Base-by-base conservation (phyloP, 495 filamentous ascomycete genomes). In the Aspergillus leporis region DNA sequence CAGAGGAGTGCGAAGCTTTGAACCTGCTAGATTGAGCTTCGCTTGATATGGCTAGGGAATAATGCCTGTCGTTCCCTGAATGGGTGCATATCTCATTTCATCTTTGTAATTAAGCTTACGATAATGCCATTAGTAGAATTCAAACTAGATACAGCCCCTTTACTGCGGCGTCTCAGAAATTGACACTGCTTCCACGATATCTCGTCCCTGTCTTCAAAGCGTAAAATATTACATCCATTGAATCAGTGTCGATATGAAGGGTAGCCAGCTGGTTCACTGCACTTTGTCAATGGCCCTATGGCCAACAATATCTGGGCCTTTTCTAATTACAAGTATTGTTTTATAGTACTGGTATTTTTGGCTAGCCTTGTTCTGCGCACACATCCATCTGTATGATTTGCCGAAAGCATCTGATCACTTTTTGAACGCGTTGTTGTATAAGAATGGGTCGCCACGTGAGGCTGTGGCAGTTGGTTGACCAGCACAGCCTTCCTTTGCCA, bases 1-100 rank as follows among this genome's bases (percentile, higher is more conserved):
- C 68, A 72, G 22, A 55, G 56, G 40, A 74, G 73, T 55, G 70
- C 78, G 30, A 83, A 83, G 66, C 70, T 83, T 66, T 82, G 59
- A 76, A 28, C 31, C 16, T n/a, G 22, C 55, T 43, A 43, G n/a
- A n/a, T 0, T 14, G 38, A n/a, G 8, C n/a, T 43, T 43, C 16
- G 36, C 36, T 3, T 40, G 36, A 40, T 40, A 3, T 13, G 16
- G 10, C 2, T 12, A 40, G 36, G 36, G 40, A 43, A 12, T 43
- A 21, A 43, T 43, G n/a, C 18, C 32, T 10, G 13, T 3, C 32
- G 32, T 2, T 10, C 1, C 10, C 3, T 14, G 13, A 14, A 3
- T 4, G 32, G 10, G 9, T 36, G 10, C 2, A 41, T 41, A 16
- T 3, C 6, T 41, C 38, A n/a, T 3, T n/a, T 41, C 38, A n/a